Base-by-base conservation (phyloP, 345 rosid species). In the Murraya koenigii region DNA sequence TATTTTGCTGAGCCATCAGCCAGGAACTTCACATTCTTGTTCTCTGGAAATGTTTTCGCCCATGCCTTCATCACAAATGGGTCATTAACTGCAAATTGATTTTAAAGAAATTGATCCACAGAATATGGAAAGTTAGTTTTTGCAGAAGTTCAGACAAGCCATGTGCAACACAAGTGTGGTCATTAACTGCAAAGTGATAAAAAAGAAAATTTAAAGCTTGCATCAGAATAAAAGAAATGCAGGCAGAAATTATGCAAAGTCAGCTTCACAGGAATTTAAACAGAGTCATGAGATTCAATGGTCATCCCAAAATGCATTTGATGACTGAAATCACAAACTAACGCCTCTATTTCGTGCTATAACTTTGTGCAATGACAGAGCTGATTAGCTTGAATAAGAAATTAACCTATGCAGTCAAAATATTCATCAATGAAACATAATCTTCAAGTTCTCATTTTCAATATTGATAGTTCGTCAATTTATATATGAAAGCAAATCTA, bases 61-160 rank as follows among this genome's bases (percentile, higher is more conserved):
- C 99, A 96, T 3, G 97, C 98, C 84, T 94, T 94, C 98, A 96
- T 91, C 88, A 94, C 98, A 80, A 91, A 94, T 17, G 98, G 93
- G 69, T 96, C 99, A 56, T 96, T 96, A 73, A 95, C 99, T 95
- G 89, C 85, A 15, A 52, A 17, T 52, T 44, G 2, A 44, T 11
- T 44, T 2, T 10, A 44, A 23, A 41, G n/a, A 68, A 5, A 41
- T 68, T 23, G 55, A 39, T 41, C 5, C 22, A 41, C 22, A 25
- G 20, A 19, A 30, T 30, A 63, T 15, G 38, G 39, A 2, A 35
- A 20, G 69, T 65, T 65, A 20, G 44, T 20, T 63, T 3, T 35
- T 8, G 36, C 38, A 6, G 11, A 6, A 36, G 7, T 64, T 35
- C 3, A 1, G 10, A 65, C 26, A 3, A 6, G n/a, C 25, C 66